Base-by-base conservation (phyloP, 768 basidiomycete genomes). In the Naganishia kalamii region DNA sequence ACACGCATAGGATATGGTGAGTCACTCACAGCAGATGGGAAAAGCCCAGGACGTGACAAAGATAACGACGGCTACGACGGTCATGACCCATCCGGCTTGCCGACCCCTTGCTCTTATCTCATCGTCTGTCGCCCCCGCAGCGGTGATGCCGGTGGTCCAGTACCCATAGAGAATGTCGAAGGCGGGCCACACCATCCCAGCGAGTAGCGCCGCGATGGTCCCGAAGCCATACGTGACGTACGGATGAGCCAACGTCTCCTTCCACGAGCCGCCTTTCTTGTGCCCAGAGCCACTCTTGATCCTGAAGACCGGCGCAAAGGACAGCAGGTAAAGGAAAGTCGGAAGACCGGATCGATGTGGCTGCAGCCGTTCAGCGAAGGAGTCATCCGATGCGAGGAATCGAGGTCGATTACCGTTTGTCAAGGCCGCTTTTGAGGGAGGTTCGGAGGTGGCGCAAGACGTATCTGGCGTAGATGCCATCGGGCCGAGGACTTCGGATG, bases 141-240 rank as follows among this genome's bases (percentile, higher is more conserved):
- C 35, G 8, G 40, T 64, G 60, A 74, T 65, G 8, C 65, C 66
- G 52, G 68, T 69, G 25, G 72, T 74, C 69, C 69, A 74, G 32
- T 63, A 66, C 0, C 71, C 72, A 30, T 68, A 67, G 13, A 71
- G 32, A n/a, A 73, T 68, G 40, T 73, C 72, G 51, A 71, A 73
- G 5, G 70, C 70, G 21, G 69, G 66, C 15, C 70, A 33, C 52
- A 64, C 60, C 13, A 71, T 61, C 37, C 70, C 70, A 3, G 70
- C 65, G n/a, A 66, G 57, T 10, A 65, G 27, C 2, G 70, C 70
- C 21, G 67, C 52, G 15, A 68, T 33, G 8, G 63, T 65, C 2
- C 70, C 72, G 51, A 70, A 41, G 21, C 35, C 43, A 44, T 70
- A 71, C 29, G 70, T 30, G 0, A 60, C 60, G 29, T 51, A 59